Percentiles rank a stretch among this genome's conserved stretches.
Evolutionary conservation across 257 asterid genomes (phyloP).

Genomic region (Nicotiana benthamiana): DNA sequence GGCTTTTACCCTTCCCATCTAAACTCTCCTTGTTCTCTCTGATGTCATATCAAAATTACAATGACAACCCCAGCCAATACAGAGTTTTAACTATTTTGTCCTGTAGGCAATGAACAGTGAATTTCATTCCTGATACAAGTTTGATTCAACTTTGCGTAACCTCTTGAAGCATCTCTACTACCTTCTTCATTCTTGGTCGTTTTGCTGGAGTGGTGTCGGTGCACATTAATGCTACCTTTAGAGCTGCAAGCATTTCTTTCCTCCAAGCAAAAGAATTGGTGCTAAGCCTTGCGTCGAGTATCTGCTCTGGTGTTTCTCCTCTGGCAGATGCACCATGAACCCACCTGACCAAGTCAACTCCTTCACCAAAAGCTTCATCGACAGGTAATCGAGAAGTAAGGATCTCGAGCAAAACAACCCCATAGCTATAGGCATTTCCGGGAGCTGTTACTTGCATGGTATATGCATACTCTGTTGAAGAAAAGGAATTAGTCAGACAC

Average conservation of each 20-base stretch:
- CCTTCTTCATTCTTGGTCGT: conserved; percentile 89
- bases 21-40: background rate
- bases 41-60: background rate
- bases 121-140: background rate
- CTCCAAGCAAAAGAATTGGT: conserved; percentile 88
- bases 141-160: conserved; percentile 29
- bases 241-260: conserved; percentile 88
- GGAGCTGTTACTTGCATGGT: conserved; percentile 99
- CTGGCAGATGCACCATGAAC: conserved; percentile 79
- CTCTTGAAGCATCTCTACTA: conserved; percentile 87
- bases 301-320: conserved; percentile 98
- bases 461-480: conserved; percentile 79
- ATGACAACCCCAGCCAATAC: background rate
- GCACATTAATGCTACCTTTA: conserved; percentile 76
- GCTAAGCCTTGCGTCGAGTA: conserved; percentile 84
- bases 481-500: background rate
- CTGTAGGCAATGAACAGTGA: background rate
- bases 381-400: conserved; percentile 74
- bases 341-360: conserved; percentile 96
- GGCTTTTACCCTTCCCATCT: background rate
- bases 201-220: conserved; percentile 88
- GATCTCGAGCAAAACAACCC: conserved; percentile 89
- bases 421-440: conserved; percentile 93
- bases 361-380: conserved; percentile 93
- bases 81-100: background rate